A percentile compares a stretch with the other conserved stretches of the same genome.
phyloP scores from a whole-genome alignment of 768 basidiomycete species.

The Boletus subparvulus region DNA sequence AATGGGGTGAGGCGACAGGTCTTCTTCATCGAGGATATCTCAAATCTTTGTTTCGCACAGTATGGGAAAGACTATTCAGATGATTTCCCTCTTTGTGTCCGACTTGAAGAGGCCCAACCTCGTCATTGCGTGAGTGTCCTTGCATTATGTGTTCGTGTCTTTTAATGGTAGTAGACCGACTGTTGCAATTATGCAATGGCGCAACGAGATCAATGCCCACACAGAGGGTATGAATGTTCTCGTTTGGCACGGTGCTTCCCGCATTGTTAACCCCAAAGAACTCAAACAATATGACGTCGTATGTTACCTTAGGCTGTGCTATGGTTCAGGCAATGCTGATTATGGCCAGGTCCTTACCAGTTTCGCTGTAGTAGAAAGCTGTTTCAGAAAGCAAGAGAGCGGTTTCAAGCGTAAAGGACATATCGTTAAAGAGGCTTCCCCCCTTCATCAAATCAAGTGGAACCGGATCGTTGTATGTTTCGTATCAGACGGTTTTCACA shows the following conservation, averaged over 20 bases:
- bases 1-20: conserved; percentile 67
- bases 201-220: conserved; percentile 86
- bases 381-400: conserved; percentile 87
- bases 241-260: conserved; percentile 87
- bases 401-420: conserved; percentile 87
- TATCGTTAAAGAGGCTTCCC: conserved; percentile 85
- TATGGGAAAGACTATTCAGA: conserved; percentile 97
- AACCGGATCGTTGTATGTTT: conserved; percentile 67
- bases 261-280: conserved; percentile 63
- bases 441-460: conserved; percentile 85
- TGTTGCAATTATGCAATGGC: conserved; percentile 78
- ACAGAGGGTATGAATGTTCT: conserved; percentile 82
- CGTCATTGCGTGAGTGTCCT: conserved; percentile 77
- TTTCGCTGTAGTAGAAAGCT: conserved; percentile 87
- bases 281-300: conserved; percentile 89
- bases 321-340: conserved; percentile 1
- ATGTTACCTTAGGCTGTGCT: conserved; percentile 23
- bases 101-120: conserved; percentile 81
- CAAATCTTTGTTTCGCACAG: conserved; percentile 36
- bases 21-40: not conserved
- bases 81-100: conserved; percentile 84
- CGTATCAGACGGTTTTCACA: not conserved
- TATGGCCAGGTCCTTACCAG: conserved; percentile 70
- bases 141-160: not conserved
- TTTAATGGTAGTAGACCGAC: conserved; percentile 37